These are phyloP conservation scores for Populus pruinosa DNA, from an alignment of 345 rosid species.

Conservation along the genomic window DNA sequence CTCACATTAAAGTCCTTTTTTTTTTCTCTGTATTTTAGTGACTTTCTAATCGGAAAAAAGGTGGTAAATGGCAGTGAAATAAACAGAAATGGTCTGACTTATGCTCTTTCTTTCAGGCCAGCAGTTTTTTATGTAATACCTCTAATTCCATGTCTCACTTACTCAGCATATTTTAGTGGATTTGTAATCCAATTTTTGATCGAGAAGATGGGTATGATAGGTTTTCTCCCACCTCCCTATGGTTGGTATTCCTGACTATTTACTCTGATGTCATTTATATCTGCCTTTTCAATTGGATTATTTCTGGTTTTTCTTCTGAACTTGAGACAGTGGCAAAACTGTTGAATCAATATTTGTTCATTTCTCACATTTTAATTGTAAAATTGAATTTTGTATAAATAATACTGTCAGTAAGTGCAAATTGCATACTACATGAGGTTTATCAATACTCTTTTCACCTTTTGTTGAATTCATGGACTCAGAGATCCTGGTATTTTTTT, in stretches of 20 bases:
- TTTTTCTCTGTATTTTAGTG: background rate
- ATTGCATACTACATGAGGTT: background rate
- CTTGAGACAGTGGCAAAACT: background rate
- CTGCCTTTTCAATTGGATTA: background rate
- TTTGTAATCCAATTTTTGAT: slow-evolving; percentile 70
- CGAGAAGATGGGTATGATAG: slow-evolving; percentile 99
- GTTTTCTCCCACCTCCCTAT: slow-evolving; percentile 79
- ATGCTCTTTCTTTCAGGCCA: slow-evolving; percentile 58
- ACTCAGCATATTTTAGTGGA: slow-evolving; percentile 74
- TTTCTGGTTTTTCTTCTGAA: background rate
- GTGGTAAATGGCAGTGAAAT: background rate
- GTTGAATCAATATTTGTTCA: background rate
- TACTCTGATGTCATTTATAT: background rate
- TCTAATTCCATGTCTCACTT: slow-evolving; percentile 70
- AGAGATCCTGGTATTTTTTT: background rate
- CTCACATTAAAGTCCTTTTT: background rate
- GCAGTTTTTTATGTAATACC: slow-evolving; percentile 57
- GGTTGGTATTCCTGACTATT: slow-evolving; percentile 56
- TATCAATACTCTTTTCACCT: background rate
- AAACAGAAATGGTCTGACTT: slow-evolving; percentile 19
- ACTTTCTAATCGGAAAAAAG: background rate
- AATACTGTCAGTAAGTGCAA: background rate
- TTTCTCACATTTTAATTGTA: background rate
- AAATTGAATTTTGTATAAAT: background rate
- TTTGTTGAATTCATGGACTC: background rate